Conservation (phyloP, 2,329 filamentous ascomycete genomes). For the Alternaria sp. region DNA sequence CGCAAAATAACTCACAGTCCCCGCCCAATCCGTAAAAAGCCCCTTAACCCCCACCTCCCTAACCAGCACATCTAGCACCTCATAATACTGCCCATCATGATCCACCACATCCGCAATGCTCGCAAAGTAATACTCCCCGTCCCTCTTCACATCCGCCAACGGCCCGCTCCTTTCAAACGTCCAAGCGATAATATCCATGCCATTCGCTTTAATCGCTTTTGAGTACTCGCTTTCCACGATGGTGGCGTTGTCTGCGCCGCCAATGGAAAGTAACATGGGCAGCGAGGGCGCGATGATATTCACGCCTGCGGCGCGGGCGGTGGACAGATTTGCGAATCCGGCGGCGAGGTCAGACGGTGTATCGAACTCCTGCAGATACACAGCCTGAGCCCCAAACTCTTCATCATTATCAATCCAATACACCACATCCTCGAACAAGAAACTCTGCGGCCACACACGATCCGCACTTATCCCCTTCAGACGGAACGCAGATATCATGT, state of each 20-base stretch:
- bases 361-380: slow-evolving; percentile 67
- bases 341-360: slow-evolving; percentile 54
- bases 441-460: slow-evolving; percentile 63
- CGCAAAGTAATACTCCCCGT: slow-evolving; percentile 42
- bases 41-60: slow-evolving; percentile 65
- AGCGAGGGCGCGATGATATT: slow-evolving; percentile 67
- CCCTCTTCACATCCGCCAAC: slow-evolving; percentile 53
- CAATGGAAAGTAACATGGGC: slow-evolving; percentile 61
- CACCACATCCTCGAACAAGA: slow-evolving; percentile 65
- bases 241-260: slow-evolving; percentile 52
- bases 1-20: slow-evolving; percentile 70
- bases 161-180: slow-evolving; percentile 68
- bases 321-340: slow-evolving; percentile 61
- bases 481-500: slow-evolving; percentile 57
- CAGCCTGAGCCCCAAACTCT: slow-evolving; percentile 64
- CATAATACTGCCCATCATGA: slow-evolving; percentile 69
- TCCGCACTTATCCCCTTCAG: slow-evolving; percentile 42
- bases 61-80: slow-evolving; percentile 65
- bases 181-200: slow-evolving; percentile 70
- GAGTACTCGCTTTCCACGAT: slow-evolving; percentile 69
- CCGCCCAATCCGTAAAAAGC: slow-evolving; percentile 71
- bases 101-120: slow-evolving; percentile 61
- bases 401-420: slow-evolving; percentile 71
- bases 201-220: slow-evolving; percentile 62
- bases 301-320: slow-evolving; percentile 63